Evolutionary conservation across 106 monocot species (phyloP).

Genomic region (Iris macrosiphon): DNA sequence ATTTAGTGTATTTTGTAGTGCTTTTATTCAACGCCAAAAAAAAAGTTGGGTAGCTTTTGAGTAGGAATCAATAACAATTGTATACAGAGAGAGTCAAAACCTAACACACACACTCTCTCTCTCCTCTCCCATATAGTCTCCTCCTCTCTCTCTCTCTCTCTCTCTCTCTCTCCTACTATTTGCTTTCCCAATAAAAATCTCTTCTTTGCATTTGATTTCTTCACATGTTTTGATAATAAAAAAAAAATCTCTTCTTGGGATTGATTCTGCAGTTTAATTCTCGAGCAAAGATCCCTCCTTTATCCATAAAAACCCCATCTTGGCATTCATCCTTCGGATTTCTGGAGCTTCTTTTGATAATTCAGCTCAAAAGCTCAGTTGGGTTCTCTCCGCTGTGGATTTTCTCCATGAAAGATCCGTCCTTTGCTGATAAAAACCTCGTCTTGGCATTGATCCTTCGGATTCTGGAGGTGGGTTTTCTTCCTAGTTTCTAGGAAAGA

Average conservation of each 20-base stretch:
- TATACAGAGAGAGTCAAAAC: slow-evolving; percentile 4
- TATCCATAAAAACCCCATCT: neutral
- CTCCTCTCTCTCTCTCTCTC: neutral
- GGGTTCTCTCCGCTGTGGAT: neutral
- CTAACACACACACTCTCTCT: neutral
- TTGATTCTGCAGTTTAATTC: neutral
- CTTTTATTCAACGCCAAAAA: no score
- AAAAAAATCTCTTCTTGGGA: slow-evolving; percentile 3
- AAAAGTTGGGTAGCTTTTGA: no score
- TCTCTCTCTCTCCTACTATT: neutral
- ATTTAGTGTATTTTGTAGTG: no score
- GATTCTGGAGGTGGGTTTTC: slow-evolving; percentile 1
- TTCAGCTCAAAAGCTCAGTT: neutral
- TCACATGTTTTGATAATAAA: neutral
- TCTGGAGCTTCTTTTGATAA: neutral
- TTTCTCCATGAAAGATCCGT: neutral
- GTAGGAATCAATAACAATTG: no score
- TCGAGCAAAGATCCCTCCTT: slow-evolving; percentile 4
- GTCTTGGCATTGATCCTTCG: neutral
- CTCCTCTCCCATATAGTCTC: neutral
- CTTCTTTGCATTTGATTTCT: neutral
- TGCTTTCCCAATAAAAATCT: no score
- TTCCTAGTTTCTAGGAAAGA: no score
- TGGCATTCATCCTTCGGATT: slow-evolving; percentile 3
- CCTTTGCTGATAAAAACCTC: neutral